These are phyloP conservation scores for Trichoderma brevicompactum DNA, from an alignment of 2,329 filamentous ascomycete genomes.

Conservation along the genomic window DNA sequence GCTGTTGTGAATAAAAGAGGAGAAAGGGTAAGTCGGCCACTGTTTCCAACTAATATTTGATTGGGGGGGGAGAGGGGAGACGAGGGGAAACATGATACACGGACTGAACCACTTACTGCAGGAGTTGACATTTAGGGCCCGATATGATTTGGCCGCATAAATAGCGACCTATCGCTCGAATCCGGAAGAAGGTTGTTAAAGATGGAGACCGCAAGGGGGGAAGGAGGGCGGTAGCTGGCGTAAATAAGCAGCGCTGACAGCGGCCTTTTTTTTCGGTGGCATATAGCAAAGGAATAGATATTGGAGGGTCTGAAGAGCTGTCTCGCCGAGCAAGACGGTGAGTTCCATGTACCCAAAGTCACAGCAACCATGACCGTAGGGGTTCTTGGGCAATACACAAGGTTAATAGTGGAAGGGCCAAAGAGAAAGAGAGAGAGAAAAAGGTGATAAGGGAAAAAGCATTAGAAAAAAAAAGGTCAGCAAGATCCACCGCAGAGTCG, in stretches of 20 bases:
- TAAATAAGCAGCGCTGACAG: slow-evolving; percentile 2
- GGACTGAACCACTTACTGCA: slow-evolving; percentile 32
- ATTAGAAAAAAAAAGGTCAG: slow-evolving; percentile 20
- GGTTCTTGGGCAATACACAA: slow-evolving; percentile 9
- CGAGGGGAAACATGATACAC: slow-evolving; percentile 20
- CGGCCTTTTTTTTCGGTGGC: slow-evolving; percentile 19
- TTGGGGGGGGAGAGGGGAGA: slow-evolving; percentile 32
- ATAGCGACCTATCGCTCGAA: slow-evolving; percentile 28
- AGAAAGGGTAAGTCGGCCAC: slow-evolving; percentile 18
- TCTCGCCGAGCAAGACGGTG: slow-evolving; percentile 21
- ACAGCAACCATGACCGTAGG: slow-evolving; percentile 26
- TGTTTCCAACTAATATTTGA: slow-evolving; percentile 3
- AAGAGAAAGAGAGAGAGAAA: neutral
- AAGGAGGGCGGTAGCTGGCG: slow-evolving; percentile 4
- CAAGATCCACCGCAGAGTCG: slow-evolving; percentile 25
- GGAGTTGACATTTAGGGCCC: slow-evolving; percentile 35
- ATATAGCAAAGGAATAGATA: slow-evolving; percentile 24
- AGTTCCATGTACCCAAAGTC: slow-evolving; percentile 26
- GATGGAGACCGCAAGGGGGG: slow-evolving; percentile 26
- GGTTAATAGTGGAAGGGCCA: slow-evolving; percentile 2
- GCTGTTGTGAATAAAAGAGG: slow-evolving; percentile 36
- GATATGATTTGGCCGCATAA: slow-evolving; percentile 29
- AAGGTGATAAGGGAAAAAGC: neutral
- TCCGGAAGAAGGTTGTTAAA: slow-evolving; percentile 17
- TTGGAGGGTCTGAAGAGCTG: slow-evolving; percentile 23